phyloP scores from a whole-genome alignment of 768 basidiomycete genomes.

The Tulasnella sp. region DNA sequence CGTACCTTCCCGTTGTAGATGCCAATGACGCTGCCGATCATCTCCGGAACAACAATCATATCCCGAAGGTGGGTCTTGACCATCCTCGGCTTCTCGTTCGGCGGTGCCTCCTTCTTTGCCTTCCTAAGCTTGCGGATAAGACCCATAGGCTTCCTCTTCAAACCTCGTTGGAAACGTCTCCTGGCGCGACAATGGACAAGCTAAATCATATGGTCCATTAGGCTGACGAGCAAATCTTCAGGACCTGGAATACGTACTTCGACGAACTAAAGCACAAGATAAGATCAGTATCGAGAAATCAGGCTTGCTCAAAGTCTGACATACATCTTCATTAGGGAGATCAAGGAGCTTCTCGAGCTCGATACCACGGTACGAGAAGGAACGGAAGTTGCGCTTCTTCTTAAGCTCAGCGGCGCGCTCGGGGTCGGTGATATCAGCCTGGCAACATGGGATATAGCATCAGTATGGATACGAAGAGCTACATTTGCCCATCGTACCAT shows the following conservation, averaged over 20 bases:
- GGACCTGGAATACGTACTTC: not conserved
- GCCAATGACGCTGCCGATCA: constrained; percentile 97
- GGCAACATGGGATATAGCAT: not conserved
- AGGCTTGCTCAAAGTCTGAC: constrained; percentile 25
- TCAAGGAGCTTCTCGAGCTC: constrained; percentile 98
- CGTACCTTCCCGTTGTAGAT: constrained; percentile 96
- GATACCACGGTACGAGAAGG: constrained; percentile 96
- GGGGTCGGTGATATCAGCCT: constrained; percentile 91
- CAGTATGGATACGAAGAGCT: not conserved
- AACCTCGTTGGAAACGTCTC: constrained; percentile 96
- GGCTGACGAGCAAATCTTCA: not conserved
- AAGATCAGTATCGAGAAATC: constrained; percentile 69
- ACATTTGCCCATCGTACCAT: not conserved
- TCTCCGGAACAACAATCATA: constrained; percentile 99
- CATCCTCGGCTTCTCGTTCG: constrained; percentile 96
- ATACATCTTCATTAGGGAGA: constrained; percentile 86
- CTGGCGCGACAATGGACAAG: constrained; percentile 98
- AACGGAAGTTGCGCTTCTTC: constrained; percentile 98
- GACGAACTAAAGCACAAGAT: not conserved
- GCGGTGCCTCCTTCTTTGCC: constrained; percentile 98
- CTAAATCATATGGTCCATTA: constrained; percentile 28
- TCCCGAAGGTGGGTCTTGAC: constrained; percentile 99
- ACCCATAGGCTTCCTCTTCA: constrained; percentile 97
- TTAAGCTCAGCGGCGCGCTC: constrained; percentile 91
- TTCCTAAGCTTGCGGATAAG: constrained; percentile 99